A percentile compares a stretch with the other conserved stretches of the same genome.
phyloP scores from a whole-genome alignment of 2,329 filamentous ascomycete genomes.

The Penicillium frequentans region DNA sequence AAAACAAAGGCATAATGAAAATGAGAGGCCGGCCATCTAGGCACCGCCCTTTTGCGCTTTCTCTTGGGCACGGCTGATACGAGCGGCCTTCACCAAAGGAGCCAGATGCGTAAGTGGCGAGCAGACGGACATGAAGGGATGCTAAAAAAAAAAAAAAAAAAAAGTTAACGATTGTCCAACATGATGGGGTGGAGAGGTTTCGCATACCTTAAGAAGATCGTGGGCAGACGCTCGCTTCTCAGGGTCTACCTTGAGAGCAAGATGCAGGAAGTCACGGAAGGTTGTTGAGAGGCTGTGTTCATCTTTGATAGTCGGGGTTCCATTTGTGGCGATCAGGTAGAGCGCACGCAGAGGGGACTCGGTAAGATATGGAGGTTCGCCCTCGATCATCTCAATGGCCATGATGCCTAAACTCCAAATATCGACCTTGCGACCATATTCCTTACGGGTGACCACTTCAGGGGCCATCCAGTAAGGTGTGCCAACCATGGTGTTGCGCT shows the following conservation, averaged over 20 bases:
- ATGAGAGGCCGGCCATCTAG: background rate
- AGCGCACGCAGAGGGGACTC: slow-evolving; percentile 90
- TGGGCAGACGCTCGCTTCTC: slow-evolving; percentile 95
- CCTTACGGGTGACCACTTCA: slow-evolving; percentile 94
- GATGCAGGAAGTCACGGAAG: slow-evolving; percentile 88
- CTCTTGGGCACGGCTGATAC: slow-evolving; percentile 82
- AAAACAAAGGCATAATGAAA: slow-evolving; percentile 8
- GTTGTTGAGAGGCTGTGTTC: slow-evolving; percentile 76
- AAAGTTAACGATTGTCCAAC: slow-evolving; percentile 15
- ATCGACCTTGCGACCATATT: slow-evolving; percentile 97
- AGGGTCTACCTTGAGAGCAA: slow-evolving; percentile 93
- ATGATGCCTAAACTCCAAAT: slow-evolving; percentile 99
- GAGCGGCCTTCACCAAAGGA: slow-evolving; percentile 81
- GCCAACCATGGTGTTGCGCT: slow-evolving; percentile 98
- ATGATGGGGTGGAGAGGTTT: background rate
- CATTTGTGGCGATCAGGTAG: slow-evolving; percentile 95
- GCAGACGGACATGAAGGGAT: slow-evolving; percentile 77
- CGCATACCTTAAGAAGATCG: slow-evolving; percentile 82
- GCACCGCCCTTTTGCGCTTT: slow-evolving; percentile 64
- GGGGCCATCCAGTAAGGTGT: slow-evolving; percentile 99
- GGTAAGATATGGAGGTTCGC: slow-evolving; percentile 93
- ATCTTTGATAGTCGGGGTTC: slow-evolving; percentile 92
- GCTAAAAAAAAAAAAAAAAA: slow-evolving; percentile 48
- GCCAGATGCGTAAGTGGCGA: slow-evolving; percentile 75
- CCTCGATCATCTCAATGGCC: slow-evolving; percentile 99